phyloP scores from a whole-genome alignment of 345 rosid genomes.

The Moricandia arvensis region DNA sequence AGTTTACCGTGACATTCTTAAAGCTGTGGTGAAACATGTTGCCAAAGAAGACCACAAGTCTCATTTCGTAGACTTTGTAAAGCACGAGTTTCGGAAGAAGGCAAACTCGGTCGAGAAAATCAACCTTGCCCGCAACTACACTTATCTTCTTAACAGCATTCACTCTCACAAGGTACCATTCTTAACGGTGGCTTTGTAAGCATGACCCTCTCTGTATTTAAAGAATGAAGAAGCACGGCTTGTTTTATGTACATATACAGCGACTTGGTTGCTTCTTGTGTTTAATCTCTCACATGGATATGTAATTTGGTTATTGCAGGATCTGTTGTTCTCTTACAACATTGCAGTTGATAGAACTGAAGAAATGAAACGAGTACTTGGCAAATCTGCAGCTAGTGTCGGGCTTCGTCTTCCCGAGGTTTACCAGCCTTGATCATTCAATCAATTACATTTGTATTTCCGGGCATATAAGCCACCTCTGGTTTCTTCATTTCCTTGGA shows the following conservation, averaged over 20 bases:
- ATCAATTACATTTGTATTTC: neutral
- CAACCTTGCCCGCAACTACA: constrained; percentile 65
- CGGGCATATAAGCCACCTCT: neutral
- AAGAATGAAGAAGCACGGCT: neutral
- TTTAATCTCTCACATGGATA: constrained; percentile 1
- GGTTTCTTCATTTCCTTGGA: constrained; percentile 8
- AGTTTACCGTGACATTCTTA: constrained; percentile 67
- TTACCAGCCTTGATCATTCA: constrained; percentile 56
- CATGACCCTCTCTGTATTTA: no score
- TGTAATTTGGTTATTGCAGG: constrained; percentile 46
- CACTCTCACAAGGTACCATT: constrained; percentile 72
- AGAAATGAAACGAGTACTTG: constrained; percentile 68
- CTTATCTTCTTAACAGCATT: constrained; percentile 63
- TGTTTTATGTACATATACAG: neutral
- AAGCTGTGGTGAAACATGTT: constrained; percentile 63
- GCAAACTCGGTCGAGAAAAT: constrained; percentile 47
- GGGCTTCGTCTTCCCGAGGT: constrained; percentile 89
- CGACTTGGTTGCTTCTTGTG: neutral
- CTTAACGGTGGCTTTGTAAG: neutral
- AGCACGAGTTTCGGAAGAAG: constrained; percentile 57
- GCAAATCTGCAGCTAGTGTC: constrained; percentile 92
- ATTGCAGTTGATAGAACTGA: constrained; percentile 84
- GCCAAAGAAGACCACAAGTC: constrained; percentile 69
- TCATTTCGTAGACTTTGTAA: constrained; percentile 63
- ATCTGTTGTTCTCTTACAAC: constrained; percentile 80